phyloP scores from a whole-genome alignment of 139 green algal species.

The Microglena sp. region DNA sequence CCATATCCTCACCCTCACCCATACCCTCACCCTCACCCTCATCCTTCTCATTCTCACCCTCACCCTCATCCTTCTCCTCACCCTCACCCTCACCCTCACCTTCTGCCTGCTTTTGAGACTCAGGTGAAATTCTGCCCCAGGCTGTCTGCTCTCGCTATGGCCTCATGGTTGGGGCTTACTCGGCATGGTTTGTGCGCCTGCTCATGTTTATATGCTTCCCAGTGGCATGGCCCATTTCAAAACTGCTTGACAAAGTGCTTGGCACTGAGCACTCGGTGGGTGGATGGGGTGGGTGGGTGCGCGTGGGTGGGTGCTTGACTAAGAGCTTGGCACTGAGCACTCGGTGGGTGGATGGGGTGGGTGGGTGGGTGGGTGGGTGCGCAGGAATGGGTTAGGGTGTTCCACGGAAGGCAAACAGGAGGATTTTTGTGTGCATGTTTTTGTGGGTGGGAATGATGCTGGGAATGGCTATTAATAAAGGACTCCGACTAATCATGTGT shows the following conservation, averaged over 20 bases:
- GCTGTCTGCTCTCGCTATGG: slow-evolving; percentile 78
- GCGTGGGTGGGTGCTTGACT: no score
- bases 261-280: slow-evolving; percentile 61
- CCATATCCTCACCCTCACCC: not conserved
- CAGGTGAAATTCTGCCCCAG: slow-evolving; percentile 65
- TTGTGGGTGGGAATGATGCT: no score
- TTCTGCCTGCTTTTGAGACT: not conserved
- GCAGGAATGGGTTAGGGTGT: slow-evolving; percentile 73
- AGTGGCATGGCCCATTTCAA: slow-evolving; percentile 60
- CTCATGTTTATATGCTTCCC: slow-evolving; percentile 60
- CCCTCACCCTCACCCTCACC: not conserved
- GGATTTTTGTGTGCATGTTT: no score
- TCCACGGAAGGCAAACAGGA: no score
- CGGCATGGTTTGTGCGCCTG: slow-evolving; percentile 60
- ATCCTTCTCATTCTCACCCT: no score
- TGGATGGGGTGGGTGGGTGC: no score
- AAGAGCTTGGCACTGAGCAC: slow-evolving; percentile 59
- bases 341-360: slow-evolving; percentile 39
- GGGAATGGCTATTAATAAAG: no score
- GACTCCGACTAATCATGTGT: no score
- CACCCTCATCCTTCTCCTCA: not conserved
- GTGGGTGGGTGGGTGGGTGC: no score
- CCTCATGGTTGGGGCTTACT: slow-evolving; percentile 69
- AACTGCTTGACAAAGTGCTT: slow-evolving; percentile 73
- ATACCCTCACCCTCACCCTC: no score